Conservation (phyloP, 352 stramenopile species). For the Globisporangium echinulatum region DNA sequence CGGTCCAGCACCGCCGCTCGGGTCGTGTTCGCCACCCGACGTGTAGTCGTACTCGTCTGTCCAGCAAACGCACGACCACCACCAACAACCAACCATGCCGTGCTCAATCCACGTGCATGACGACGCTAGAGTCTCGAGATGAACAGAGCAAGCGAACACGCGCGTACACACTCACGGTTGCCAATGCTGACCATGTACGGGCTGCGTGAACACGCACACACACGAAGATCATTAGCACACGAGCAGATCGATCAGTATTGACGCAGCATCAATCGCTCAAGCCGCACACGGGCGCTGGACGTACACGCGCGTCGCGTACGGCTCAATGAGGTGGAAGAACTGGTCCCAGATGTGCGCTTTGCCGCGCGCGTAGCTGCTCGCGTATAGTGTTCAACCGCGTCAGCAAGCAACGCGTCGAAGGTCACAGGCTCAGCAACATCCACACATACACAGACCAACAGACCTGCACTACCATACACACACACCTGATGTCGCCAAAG, state of each 20-base stretch:
- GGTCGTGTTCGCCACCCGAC: conserved; percentile 40
- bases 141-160: no score
- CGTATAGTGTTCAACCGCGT: not conserved
- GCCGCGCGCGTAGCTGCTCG: conserved; percentile 52
- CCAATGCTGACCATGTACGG: conserved; percentile 77
- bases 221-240: no score
- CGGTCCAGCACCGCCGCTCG: conserved; percentile 35
- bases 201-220: conserved; percentile 10
- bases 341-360: conserved; percentile 60
- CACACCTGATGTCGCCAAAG: conserved; percentile 69
- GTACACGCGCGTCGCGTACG: conserved; percentile 57
- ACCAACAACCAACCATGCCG: no score
- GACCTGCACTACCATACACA: not conserved
- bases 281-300: conserved; percentile 1
- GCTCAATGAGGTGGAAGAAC: conserved; percentile 71
- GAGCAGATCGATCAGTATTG: no score
- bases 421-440: no score
- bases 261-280: no score
- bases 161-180: conserved; percentile 31
- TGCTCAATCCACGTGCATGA: no score
- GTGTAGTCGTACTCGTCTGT: conserved; percentile 65
- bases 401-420: not conserved
- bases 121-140: no score
- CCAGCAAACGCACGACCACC: not conserved
- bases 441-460: not conserved